Percentiles rank a stretch among this genome's conserved stretches.
phyloP scores from a whole-genome alignment of 106 monocot species.

The Dioscorea dumetorum region DNA sequence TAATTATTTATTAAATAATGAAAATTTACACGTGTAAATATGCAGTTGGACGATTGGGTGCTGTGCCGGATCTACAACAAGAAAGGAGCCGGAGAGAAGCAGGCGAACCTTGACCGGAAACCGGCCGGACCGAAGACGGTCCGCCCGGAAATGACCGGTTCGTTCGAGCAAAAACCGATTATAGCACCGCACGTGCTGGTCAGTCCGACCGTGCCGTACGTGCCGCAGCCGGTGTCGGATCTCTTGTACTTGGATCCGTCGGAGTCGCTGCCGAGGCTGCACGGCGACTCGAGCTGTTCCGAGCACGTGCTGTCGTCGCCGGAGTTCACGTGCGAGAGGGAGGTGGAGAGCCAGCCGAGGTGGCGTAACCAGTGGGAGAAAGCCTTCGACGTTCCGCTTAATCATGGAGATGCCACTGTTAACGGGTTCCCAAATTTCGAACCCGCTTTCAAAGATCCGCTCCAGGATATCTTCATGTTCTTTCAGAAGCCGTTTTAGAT shows the following conservation, averaged over 20 bases:
- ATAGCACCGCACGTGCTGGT: neutral
- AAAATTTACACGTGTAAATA: neutral
- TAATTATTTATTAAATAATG: too few relatives aligned
- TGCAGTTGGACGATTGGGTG: conserved; percentile 86
- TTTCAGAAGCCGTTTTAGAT: conserved; percentile 62
- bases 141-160: neutral
- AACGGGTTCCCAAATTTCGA: conserved; percentile 14
- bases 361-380: conserved; percentile 33
- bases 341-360: conserved; percentile 67
- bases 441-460: conserved; percentile 26
- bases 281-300: conserved; percentile 64
- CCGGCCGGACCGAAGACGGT: neutral
- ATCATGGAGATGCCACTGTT: conserved; percentile 10
- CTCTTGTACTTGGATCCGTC: conserved; percentile 24
- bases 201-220: conserved; percentile 7
- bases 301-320: conserved; percentile 26
- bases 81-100: conserved; percentile 45
- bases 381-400: conserved; percentile 23
- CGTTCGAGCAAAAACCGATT: neutral
- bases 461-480: conserved; percentile 67
- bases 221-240: conserved; percentile 11
- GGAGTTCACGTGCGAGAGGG: conserved; percentile 54
- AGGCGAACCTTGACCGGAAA: conserved; percentile 8
- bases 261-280: conserved; percentile 51
- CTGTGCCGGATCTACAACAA: conserved; percentile 91